phyloP scores from a whole-genome alignment of 192 early-diverging fungal genomes.

The Entomortierella parvispora region DNA sequence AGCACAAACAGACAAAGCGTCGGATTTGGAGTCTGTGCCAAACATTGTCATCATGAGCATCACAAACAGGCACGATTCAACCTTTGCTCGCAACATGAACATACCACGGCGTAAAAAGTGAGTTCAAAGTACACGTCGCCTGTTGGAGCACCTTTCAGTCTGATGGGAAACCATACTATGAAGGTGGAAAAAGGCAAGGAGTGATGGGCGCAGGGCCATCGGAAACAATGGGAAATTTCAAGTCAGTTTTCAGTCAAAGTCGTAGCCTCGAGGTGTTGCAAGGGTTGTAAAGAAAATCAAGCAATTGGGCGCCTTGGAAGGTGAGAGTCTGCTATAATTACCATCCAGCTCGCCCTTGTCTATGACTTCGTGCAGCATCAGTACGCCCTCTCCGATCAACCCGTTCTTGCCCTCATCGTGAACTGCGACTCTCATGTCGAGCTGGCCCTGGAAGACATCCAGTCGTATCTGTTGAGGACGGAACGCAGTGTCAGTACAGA shows the following conservation, averaged over 20 bases:
- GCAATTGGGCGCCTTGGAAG: no score
- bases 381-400: slow-evolving; percentile 57
- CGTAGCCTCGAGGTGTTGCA: no score
- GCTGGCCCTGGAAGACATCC: slow-evolving; percentile 55
- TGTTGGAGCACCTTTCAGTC: slow-evolving; percentile 51
- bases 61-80: not conserved
- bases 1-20: no score
- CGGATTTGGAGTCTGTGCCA: not conserved
- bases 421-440: slow-evolving; percentile 54
- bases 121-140: slow-evolving; percentile 65
- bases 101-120: slow-evolving; percentile 64
- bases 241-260: not conserved
- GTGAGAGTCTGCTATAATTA: slow-evolving; percentile 20
- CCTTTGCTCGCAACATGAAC: slow-evolving; percentile 1
- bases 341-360: slow-evolving; percentile 65
- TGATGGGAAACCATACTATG: slow-evolving; percentile 61
- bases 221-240: not conserved
- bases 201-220: not conserved
- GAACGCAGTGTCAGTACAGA: no score
- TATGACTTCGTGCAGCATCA: slow-evolving; percentile 57
- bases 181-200: not conserved
- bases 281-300: no score
- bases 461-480: slow-evolving; percentile 61
- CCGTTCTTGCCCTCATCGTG: slow-evolving; percentile 63
- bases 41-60: not conserved